Base-by-base conservation (phyloP, 768 basidiomycete species). In the Termitomyces eurrhizus region DNA sequence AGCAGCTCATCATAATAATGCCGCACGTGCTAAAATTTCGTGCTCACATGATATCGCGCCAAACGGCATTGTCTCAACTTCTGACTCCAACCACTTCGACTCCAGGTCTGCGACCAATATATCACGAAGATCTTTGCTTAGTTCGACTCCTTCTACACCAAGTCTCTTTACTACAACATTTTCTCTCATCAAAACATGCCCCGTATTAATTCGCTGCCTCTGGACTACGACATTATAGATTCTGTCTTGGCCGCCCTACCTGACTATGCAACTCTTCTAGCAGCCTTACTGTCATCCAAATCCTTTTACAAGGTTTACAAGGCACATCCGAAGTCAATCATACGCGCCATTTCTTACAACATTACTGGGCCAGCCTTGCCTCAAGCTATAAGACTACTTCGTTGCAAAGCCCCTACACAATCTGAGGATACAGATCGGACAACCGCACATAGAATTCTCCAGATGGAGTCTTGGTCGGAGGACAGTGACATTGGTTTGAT, bases 151-250 rank as follows among this genome's bases (percentile, higher is more conserved):
- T 24, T 4, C 35, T 8, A 24, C 35, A 3, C n/a, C n/a, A 8
- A 21, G 16, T 26, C 16, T 45, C 35, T 29, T 29, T 29, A 29
- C 29, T 29, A 29, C 29, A 29, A 29, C 29, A 29, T 3, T 29
- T 29, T 29, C 29, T 29, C 4, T 29, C 29, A 29, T 29, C 29
- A 29, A 29, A 29, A 29, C 55, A 68, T 65, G 65, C 61, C 59
- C 51, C 45, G 50, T 44, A 39, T 66, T 16, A 69, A 52, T 56
- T 51, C 64, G 18, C 48, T 69, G 32, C 70, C 67, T 18, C 49
- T 74, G 44, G 54, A 74, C 37, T 65, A 68, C 64, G 75, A 78
- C 50, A 61, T 75, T 46, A 65, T 70, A 29, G 74, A 73, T 58
- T 52, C 63, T 56, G 64, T 77, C 29, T 62, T 77, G 32, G 63